Evolutionary conservation across 495 filamentous ascomycete genomes (phyloP), one percentile per base, ranked within the genome.

Genomic region (Podospora pseudopauciseta): DNA sequence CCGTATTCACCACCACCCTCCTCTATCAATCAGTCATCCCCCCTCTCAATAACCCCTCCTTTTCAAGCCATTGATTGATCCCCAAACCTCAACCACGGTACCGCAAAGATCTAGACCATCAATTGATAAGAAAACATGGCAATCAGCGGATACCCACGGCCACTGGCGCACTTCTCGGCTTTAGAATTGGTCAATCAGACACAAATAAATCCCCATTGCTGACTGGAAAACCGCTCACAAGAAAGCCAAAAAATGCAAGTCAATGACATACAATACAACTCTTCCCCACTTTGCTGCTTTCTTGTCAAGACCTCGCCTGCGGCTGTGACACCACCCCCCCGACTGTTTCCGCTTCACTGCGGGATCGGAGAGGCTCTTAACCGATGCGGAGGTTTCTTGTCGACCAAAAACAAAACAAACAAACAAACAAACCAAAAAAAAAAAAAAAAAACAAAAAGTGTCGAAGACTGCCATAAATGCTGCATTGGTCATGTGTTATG

Each of bases 231-330:
- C 20, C 59, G 32, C 34, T 27, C 28, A 19, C 54, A 26, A 39
- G 18, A 5, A 49, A 49, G 30, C 30, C 30, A 49, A 49, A 11
- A 11, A 32, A 57, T 65, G 15, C n/a, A 56, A 28, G 64, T 65
- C 34, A 55, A 62, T 56, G 59, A 68, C 39, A 28, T 54, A 57
- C 16, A 60, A 57, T 56, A 63, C 61, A 28, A 49, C 28, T 39
- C 28, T 61, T 32, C 59, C 59, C 59, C 59, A 58, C 55, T 26
- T 18, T 18, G 55, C 15, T 11, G 15, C 39, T 49, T 11, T 49
- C 39, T 49, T 49, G 39, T 49, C 39, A 16, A 11, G 39, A 16
- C 39, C 39, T 49, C 39, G 39, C 39, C 39, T 49, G 39, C 39
- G 39, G 39, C 9, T 49, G 39, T 49, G 39, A 49, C 30, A 6